Base-by-base conservation (phyloP, 768 basidiomycete species). In the Podaxis sp. region DNA sequence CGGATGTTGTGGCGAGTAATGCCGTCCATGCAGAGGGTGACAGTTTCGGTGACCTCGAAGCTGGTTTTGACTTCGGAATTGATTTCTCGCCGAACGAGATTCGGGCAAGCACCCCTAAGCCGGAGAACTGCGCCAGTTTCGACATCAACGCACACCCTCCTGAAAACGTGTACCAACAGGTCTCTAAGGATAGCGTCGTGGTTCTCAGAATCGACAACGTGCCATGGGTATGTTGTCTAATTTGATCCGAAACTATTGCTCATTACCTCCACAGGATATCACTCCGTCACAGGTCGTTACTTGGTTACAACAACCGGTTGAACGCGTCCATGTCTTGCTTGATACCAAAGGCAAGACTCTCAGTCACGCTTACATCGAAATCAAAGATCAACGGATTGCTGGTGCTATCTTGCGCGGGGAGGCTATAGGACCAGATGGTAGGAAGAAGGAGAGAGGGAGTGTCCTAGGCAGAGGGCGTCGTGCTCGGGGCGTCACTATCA, bases 191-290 rank as follows among this genome's bases (percentile, higher is more conserved):
- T 49, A 82, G 85, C 38, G 76, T 80, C 25, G 79, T 87, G 33
- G 91, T 94, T 12, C 79, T 94, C 49, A 79, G 93, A 25, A 90
- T 94, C 66, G 93, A 94, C 71, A 94, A 94, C 68, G 91, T 94
- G 58, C 93, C 93, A 55, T 61, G 60, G 60, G 60, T 55, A 47
- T 36, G 60, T 55, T 15, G 5, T 19, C 51, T 25, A 13, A 12
- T 54, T 24, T 33, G 24, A 36, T 41, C 25, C 57, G 57, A 63
- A 29, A 38, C 9, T 22, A 6, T 11, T 13, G n/a, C 29, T 51
- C 19, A 50, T 51, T 24, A 33, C 63, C 40, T 56, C 27, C 61
- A 2, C 61, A 93, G 91, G 93, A 94, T 71, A 93, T 94, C 62
- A 94, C 93, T 0, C 93, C 93, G 4, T 82, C 84, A 19, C 86